These are phyloP conservation scores for Leptographium radiaticola DNA, from an alignment of 2,329 filamentous ascomycete species.

Conservation along the genomic window DNA sequence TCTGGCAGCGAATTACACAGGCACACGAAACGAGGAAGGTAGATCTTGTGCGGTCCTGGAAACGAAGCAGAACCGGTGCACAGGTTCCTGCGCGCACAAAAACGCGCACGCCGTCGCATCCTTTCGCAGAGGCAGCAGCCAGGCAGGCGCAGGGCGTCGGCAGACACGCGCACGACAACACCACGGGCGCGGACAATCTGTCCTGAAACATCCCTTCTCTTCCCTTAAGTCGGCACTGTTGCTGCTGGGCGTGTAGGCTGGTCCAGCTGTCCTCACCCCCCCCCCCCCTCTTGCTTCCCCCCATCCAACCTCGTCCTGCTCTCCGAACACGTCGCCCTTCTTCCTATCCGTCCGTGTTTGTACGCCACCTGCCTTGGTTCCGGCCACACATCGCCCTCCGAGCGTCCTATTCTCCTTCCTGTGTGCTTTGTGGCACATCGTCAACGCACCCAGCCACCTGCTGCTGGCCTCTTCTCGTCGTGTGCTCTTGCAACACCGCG, in stretches of 20 bases:
- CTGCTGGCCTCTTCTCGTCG: not conserved
- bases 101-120: not conserved
- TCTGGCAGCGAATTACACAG: not conserved
- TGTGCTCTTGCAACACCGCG: not conserved
- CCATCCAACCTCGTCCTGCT: not conserved
- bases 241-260: not conserved
- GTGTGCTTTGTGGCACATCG: not conserved
- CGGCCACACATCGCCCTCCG: not conserved
- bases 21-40: not conserved
- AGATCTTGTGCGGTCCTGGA: not conserved
- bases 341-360: not conserved
- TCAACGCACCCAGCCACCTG: not conserved
- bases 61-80: not conserved
- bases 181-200: not conserved
- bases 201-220: not conserved
- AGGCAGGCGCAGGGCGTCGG: not conserved
- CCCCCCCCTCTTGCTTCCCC: not conserved
- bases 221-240: not conserved
- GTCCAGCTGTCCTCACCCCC: not conserved
- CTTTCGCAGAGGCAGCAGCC: not conserved
- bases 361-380: not conserved
- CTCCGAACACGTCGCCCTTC: not conserved
- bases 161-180: not conserved
- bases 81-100: slow-evolving; percentile 1
- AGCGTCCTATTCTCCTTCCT: not conserved